These are phyloP conservation scores for Trichosporon inkin DNA, from an alignment of 1,284 basidiomycete species.

Conservation along the genomic window DNA sequence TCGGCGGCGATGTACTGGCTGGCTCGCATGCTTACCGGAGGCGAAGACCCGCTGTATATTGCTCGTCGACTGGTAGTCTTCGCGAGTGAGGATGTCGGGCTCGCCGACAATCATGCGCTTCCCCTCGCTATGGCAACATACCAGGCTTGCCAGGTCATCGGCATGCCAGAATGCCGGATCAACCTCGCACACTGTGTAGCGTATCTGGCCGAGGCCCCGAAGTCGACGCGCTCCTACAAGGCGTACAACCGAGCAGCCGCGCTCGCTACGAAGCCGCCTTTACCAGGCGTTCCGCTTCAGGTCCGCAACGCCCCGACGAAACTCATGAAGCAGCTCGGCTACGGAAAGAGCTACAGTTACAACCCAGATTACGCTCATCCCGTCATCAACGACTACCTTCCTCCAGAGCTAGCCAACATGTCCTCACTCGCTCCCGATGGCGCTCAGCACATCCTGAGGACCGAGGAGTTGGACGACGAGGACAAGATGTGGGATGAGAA, in stretches of 20 bases:
- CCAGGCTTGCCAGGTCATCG: conserved; percentile 71
- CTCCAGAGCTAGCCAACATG: conserved; percentile 46
- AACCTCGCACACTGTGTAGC: conserved; percentile 64
- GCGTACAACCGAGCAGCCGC: conserved; percentile 69
- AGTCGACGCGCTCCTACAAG: conserved; percentile 73
- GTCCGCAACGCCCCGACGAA: conserved; percentile 83
- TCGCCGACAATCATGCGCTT: conserved; percentile 69
- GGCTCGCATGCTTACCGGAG: conserved; percentile 74
- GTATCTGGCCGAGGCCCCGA: conserved; percentile 75
- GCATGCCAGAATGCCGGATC: conserved; percentile 66
- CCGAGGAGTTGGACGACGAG: conserved; percentile 55
- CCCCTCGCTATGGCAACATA: conserved; percentile 72
- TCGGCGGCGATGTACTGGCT: conserved; percentile 86
- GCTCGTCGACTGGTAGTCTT: conserved; percentile 75
- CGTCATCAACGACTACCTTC: conserved; percentile 61
- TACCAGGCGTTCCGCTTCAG: conserved; percentile 60
- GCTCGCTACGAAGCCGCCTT: conserved; percentile 55
- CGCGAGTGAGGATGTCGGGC: conserved; percentile 78
- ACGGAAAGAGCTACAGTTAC: conserved; percentile 68
- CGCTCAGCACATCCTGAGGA: conserved; percentile 54
- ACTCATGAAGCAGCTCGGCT: conserved; percentile 76
- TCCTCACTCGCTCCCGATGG: conserved; percentile 31
- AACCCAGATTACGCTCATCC: conserved; percentile 75
- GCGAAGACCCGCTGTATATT: conserved; percentile 83
- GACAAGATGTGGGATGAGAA: conserved; percentile 71